These are phyloP conservation scores for Multifurca ochricompacta DNA, from an alignment of 768 basidiomycete genomes.

Conservation along the genomic window DNA sequence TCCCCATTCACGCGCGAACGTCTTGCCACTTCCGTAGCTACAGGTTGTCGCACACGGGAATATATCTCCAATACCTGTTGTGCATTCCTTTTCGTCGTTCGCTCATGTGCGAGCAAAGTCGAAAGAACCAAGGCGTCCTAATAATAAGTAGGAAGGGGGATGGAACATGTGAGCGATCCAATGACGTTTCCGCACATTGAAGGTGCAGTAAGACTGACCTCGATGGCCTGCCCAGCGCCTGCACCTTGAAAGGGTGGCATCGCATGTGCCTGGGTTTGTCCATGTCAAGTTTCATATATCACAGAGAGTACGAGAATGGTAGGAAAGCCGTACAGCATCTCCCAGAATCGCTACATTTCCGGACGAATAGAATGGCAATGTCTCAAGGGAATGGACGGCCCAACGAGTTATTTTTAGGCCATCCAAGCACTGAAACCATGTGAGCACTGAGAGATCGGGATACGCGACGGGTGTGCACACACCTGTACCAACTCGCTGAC, in stretches of 20 bases:
- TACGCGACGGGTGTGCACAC: slow-evolving; percentile 12
- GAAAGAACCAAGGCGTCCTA: slow-evolving; percentile 34
- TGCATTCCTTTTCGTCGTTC: slow-evolving; percentile 21
- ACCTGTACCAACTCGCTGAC: slow-evolving; percentile 42
- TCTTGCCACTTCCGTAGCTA: slow-evolving; percentile 23
- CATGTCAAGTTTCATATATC: background rate
- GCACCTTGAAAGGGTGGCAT: slow-evolving; percentile 39
- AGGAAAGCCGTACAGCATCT: slow-evolving; percentile 29
- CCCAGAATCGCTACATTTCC: slow-evolving; percentile 44
- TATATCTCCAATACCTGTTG: slow-evolving; percentile 26
- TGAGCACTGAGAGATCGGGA: background rate
- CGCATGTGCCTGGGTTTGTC: slow-evolving; percentile 26
- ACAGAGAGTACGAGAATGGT: background rate
- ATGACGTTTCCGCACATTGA: background rate
- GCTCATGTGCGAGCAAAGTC: slow-evolving; percentile 37
- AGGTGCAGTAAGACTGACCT: slow-evolving; percentile 27
- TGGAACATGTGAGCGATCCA: background rate
- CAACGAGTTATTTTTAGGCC: slow-evolving; percentile 34
- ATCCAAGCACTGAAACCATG: background rate
- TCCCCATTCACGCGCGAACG: slow-evolving; percentile 26
- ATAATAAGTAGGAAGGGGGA: slow-evolving; percentile 24
- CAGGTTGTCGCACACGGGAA: slow-evolving; percentile 29
- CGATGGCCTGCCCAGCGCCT: slow-evolving; percentile 38
- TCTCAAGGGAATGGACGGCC: slow-evolving; percentile 53
- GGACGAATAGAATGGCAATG: slow-evolving; percentile 43